Percentiles rank a stretch among this genome's conserved stretches.
phyloP scores from a whole-genome alignment of 768 basidiomycete genomes.

The Termitomyces sp. region DNA sequence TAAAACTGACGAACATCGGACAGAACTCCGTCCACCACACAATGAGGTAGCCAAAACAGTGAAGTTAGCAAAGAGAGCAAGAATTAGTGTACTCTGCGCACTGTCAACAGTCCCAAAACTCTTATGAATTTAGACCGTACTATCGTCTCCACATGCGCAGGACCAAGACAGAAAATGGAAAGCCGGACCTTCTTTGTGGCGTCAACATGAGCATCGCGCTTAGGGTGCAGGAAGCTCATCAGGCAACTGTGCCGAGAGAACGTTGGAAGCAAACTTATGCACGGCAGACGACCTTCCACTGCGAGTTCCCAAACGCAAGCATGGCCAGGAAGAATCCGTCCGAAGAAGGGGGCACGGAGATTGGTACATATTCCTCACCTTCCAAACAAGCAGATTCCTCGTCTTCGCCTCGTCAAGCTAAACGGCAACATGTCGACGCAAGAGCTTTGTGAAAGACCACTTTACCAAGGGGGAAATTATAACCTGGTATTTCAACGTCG shows the following conservation, averaged over 20 bases:
- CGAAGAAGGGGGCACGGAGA: background rate
- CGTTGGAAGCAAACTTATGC: background rate
- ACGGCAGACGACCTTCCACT: background rate
- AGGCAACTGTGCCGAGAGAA: background rate
- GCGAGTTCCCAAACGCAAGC: background rate
- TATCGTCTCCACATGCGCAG: background rate
- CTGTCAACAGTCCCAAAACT: background rate
- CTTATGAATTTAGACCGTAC: background rate
- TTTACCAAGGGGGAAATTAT: background rate
- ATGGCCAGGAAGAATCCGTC: background rate
- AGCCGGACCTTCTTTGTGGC: background rate
- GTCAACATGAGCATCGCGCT: background rate
- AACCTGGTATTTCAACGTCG: background rate
- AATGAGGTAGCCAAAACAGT: background rate
- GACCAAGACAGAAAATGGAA: background rate
- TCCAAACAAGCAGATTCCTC: background rate
- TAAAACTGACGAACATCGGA: background rate
- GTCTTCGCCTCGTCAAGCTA: background rate
- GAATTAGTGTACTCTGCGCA: background rate
- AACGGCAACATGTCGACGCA: background rate
- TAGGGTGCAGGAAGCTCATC: background rate
- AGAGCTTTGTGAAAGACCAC: background rate
- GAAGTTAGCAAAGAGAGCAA: background rate
- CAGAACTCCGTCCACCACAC: background rate
- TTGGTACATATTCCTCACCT: background rate